Evolutionary conservation across 495 filamentous ascomycete genomes (phyloP).

Genomic region (Amorphotheca resinae): DNA sequence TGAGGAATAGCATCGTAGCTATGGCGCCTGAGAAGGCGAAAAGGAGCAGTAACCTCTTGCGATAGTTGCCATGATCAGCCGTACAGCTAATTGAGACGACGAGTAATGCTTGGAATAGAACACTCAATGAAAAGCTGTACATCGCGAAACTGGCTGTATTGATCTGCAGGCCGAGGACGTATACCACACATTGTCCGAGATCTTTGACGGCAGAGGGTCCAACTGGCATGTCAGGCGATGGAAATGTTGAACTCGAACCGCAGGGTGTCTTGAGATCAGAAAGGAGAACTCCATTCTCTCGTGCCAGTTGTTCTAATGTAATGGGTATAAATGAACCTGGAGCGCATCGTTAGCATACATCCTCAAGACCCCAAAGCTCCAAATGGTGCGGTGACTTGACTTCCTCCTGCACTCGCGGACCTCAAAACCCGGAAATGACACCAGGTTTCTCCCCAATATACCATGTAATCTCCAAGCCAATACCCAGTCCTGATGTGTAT

Average conservation of each 20-base stretch:
- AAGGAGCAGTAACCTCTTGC: slow-evolving; percentile 70
- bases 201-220: slow-evolving; percentile 16
- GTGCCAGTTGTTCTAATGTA: slow-evolving; percentile 81
- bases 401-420: too few species aligned
- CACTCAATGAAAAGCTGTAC: slow-evolving; percentile 93
- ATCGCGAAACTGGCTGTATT: slow-evolving; percentile 97
- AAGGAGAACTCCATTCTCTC: slow-evolving; percentile 75
- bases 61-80: slow-evolving; percentile 87
- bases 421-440: too few species aligned
- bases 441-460: too few species aligned
- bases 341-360: slow-evolving; percentile 10
- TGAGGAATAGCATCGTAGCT: slow-evolving; percentile 81
- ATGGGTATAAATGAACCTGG: slow-evolving; percentile 93
- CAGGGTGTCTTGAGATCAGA: slow-evolving; percentile 65
- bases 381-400: too few species aligned
- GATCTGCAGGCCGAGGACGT: slow-evolving; percentile 69
- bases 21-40: slow-evolving; percentile 76
- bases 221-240: background rate
- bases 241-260: slow-evolving; percentile 26
- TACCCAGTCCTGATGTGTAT: too few species aligned
- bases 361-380: too few species aligned
- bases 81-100: slow-evolving; percentile 94
- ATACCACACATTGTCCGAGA: slow-evolving; percentile 64
- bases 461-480: too few species aligned
- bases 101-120: slow-evolving; percentile 73